Evolutionary conservation across 345 rosid genomes (phyloP), one percentile per base, ranked within the genome.

Genomic region (Conringia planisiliqua): DNA sequence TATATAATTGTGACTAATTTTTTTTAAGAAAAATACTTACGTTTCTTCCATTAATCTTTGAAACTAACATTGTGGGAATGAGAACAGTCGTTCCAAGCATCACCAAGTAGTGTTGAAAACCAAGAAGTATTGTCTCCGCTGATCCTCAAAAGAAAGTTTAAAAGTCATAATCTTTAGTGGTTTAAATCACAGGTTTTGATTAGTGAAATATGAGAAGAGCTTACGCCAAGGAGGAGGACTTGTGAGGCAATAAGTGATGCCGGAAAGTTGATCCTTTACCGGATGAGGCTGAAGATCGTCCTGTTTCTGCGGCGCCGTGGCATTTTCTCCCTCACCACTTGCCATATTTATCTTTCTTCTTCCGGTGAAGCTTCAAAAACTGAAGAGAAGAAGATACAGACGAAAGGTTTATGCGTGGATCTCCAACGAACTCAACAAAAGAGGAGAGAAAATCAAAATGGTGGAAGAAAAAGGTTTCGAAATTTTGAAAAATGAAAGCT

Each of bases 191-290:
- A 63, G 16, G 20, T 20, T 43, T 57, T 43, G 56, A 9, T 12
- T 8, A 57, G 4, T 30, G 30, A 42, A 12, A 30, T 13, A 10
- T 29, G 56, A 35, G 10, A 57, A 44, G 60, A 73, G 75, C 96
- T 90, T 80, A 93, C 98, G 97, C 98, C 98, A 93, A 66, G 98
- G 97, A 79, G 98, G 98, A 66, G 97, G 96, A 68, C 96, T 93
- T 30, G 96, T 81, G 66, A 90, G 88, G 86, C 98, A 93, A 71
- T 84, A 93, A 56, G 97, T 80, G 69, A 93, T 77, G 51, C 69
- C 82, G 50, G 90, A 89, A 55, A 93, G 90, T 87, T 93, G 98
- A 79, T 93, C 98, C 77, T 78, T 90, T 4, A 48, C 88, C 20
- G 98, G 96, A 81, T 90, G 98, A 29, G 98, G 98, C 85, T 82